These are phyloP conservation scores for Microthlaspi erraticum DNA, from an alignment of 345 rosid species.

Conservation along the genomic window DNA sequence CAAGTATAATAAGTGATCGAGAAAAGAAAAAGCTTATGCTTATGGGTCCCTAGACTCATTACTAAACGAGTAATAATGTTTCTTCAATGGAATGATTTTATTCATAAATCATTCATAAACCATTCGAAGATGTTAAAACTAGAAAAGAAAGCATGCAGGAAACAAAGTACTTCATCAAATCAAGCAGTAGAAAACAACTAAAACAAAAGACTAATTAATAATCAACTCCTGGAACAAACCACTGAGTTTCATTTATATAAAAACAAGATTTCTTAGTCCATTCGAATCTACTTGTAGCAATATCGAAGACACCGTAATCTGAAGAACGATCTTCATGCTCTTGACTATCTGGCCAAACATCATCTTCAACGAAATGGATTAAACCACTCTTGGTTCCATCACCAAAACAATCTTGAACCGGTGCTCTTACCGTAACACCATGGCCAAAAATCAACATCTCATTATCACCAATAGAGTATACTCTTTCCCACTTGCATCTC, in stretches of 20 bases:
- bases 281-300: not conserved
- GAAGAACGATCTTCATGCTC: not conserved
- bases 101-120: no score
- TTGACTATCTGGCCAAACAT: conserved; percentile 10
- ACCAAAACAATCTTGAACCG: conserved; percentile 11
- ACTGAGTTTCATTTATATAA: not conserved
- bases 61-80: not conserved
- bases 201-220: not conserved
- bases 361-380: conserved; percentile 14
- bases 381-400: conserved; percentile 23
- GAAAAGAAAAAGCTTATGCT: conserved; percentile 3
- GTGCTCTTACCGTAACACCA: conserved; percentile 4
- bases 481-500: conserved; percentile 27
- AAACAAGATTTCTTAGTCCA: not conserved
- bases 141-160: no score
- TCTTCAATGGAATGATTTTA: no score
- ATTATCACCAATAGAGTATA: conserved; percentile 24
- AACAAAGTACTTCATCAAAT: no score
- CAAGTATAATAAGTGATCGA: conserved; percentile 14
- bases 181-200: no score
- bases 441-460: conserved; percentile 32
- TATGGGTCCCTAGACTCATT: not conserved
- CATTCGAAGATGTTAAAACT: no score
- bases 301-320: conserved; percentile 17
- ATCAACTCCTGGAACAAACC: conserved; percentile 7